Conservation (phyloP, 352 stramenopile species). For the Pythium rishiriense region DNA sequence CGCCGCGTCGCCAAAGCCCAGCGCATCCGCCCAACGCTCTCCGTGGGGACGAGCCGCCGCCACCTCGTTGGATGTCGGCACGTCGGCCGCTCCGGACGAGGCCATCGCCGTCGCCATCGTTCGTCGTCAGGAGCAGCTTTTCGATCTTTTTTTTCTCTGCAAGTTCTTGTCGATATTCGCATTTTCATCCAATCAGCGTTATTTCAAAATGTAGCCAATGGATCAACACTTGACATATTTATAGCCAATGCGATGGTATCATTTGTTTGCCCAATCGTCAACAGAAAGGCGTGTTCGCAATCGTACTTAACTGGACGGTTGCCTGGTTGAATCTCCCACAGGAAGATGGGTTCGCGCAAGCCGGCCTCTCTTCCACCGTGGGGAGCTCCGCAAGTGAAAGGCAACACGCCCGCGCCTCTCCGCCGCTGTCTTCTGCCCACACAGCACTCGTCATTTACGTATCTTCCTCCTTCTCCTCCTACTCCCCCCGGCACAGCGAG, state of each 20-base stretch:
- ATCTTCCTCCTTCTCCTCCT: neutral
- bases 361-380: neutral
- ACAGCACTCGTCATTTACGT: neutral
- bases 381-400: slow-evolving; percentile 4
- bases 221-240: neutral
- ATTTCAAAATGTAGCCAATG: slow-evolving; percentile 12
- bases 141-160: slow-evolving; percentile 27
- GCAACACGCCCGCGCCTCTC: neutral
- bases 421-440: neutral
- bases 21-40: slow-evolving; percentile 34
- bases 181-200: slow-evolving; percentile 13
- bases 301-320: slow-evolving; percentile 20
- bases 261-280: slow-evolving; percentile 28
- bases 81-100: neutral
- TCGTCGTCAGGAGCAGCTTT: slow-evolving; percentile 19
- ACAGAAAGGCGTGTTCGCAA: neutral
- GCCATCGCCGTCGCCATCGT: slow-evolving; percentile 5
- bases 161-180: neutral
- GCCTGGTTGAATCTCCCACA: slow-evolving; percentile 9
- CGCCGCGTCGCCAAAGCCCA: slow-evolving; percentile 29
- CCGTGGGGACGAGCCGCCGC: slow-evolving; percentile 19
- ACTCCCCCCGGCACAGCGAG: neutral
- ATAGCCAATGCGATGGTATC: slow-evolving; percentile 4
- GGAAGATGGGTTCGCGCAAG: slow-evolving; percentile 10
- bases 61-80: neutral